A percentile compares a stretch with the other conserved stretches of the same genome.
phyloP scores from a whole-genome alignment of 495 filamentous ascomycete species.

The Aeminium ludgeri region DNA sequence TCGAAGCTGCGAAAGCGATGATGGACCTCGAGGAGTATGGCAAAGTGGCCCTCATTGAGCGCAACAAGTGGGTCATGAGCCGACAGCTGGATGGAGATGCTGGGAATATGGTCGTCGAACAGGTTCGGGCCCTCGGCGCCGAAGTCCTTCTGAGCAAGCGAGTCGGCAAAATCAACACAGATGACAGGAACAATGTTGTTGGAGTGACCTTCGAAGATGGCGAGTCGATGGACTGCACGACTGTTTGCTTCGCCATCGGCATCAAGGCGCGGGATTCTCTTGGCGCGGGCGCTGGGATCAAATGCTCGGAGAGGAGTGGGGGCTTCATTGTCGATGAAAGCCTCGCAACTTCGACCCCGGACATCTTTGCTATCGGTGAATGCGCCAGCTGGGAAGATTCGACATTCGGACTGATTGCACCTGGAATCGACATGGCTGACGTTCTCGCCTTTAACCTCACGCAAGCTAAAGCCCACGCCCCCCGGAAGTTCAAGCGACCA shows the following conservation, averaged over 20 bases:
- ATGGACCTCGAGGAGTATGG: conserved; percentile 68
- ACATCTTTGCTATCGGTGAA: conserved; percentile 85
- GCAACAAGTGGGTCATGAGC: conserved; percentile 77
- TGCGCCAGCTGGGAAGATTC: conserved; percentile 90
- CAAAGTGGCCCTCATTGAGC: conserved; percentile 69
- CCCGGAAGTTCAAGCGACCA: conserved; percentile 60
- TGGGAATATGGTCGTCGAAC: conserved; percentile 67
- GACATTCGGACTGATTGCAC: conserved; percentile 86
- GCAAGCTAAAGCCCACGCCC: conserved; percentile 53
- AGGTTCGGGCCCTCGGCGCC: conserved; percentile 63
- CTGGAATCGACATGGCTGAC: conserved; percentile 93
- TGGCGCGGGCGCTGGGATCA: conserved; percentile 51
- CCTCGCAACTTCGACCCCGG: conserved; percentile 52
- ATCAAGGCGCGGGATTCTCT: conserved; percentile 74
- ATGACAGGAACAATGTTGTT: conserved; percentile 47
- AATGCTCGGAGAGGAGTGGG: conserved; percentile 55
- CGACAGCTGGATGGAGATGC: conserved; percentile 78
- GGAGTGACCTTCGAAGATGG: conserved; percentile 79
- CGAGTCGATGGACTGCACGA: conserved; percentile 62
- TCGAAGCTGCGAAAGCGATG: conserved; percentile 93
- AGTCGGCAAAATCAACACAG: conserved; percentile 55
- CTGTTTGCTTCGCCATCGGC: conserved; percentile 86
- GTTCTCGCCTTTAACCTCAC: conserved; percentile 90
- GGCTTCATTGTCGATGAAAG: conserved; percentile 62
- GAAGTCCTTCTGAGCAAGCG: conserved; percentile 70